phyloP scores from a whole-genome alignment of 306 rosid species.

The Sicyos edulis region DNA sequence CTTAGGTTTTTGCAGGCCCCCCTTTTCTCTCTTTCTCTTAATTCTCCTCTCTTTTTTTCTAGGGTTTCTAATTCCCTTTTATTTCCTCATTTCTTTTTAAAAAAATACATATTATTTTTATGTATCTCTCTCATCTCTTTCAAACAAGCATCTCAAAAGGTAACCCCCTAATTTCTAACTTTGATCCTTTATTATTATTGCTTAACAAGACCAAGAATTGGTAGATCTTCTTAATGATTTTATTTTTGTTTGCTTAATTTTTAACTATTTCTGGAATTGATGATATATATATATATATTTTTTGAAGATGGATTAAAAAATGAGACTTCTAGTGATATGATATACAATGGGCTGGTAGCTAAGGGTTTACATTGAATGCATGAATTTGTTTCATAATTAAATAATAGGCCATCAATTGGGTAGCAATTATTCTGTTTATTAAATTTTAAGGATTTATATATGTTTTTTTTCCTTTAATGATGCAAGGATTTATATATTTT shows the following conservation, averaged over 20 bases:
- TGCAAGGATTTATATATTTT: not conserved
- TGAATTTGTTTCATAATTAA: too few species aligned
- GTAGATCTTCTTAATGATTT: not conserved
- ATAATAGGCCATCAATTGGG: too few species aligned
- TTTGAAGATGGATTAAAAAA: not conserved
- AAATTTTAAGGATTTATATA: not conserved
- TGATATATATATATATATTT: too few species aligned
- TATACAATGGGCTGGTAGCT: too few species aligned
- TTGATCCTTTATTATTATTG: not conserved
- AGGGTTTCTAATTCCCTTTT: not conserved
- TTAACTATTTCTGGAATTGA: not conserved
- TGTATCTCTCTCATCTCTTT: not conserved
- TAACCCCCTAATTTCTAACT: not conserved
- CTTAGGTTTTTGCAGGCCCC: constrained; percentile 31
- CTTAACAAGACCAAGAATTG: not conserved
- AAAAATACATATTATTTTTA: too few species aligned
- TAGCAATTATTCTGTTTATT: not conserved
- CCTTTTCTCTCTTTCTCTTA: constrained; percentile 18
- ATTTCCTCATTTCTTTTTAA: not conserved
- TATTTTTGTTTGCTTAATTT: not conserved
- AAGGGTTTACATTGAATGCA: too few species aligned
- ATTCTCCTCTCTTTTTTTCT: not conserved
- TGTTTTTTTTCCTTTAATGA: too few species aligned
- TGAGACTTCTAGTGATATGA: too few species aligned
- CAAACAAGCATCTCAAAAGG: not conserved